These are phyloP conservation scores for Larix kaempferi DNA, from an alignment of 75 land plant species.

Conservation along the genomic window DNA sequence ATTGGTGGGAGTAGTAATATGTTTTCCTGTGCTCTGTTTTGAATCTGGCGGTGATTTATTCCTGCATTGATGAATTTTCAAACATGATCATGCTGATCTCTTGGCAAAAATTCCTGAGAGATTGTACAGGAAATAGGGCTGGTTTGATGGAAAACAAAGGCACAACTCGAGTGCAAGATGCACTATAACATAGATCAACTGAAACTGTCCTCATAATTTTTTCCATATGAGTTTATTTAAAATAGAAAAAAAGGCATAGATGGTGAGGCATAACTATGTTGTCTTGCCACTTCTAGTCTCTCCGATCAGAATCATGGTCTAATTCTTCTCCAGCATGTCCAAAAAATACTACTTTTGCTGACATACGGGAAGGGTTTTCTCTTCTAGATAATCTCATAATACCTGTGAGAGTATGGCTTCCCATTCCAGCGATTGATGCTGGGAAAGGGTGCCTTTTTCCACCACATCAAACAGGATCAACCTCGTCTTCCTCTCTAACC, in stretches of 20 bases:
- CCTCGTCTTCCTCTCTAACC: constrained; percentile 92
- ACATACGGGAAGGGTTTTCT: constrained; percentile 92
- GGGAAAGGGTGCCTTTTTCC: constrained; percentile 53
- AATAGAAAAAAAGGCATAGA: neutral
- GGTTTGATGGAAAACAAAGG: too few relatives aligned
- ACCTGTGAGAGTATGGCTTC: constrained; percentile 78
- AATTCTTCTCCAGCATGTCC: constrained; percentile 56
- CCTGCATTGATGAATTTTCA: too few relatives aligned
- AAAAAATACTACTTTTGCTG: constrained; percentile 88
- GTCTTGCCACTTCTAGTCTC: constrained; percentile 98
- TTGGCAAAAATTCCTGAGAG: too few relatives aligned
- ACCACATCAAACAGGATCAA: constrained; percentile 95
- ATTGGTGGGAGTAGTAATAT: too few relatives aligned
- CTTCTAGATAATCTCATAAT: constrained; percentile 88
- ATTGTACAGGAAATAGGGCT: too few relatives aligned
- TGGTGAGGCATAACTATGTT: constrained; percentile 59
- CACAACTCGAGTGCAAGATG: too few relatives aligned
- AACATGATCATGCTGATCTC: too few relatives aligned
- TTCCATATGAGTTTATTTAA: too few relatives aligned
- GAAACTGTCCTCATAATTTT: too few relatives aligned
- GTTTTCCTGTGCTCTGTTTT: too few relatives aligned
- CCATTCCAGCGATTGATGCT: constrained; percentile 63
- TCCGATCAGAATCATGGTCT: constrained; percentile 84
- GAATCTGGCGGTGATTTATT: too few relatives aligned
- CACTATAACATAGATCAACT: too few relatives aligned